Evolutionary conservation across 805 yeast genomes (phyloP).

Genomic region (Candida coleopterorum): DNA sequence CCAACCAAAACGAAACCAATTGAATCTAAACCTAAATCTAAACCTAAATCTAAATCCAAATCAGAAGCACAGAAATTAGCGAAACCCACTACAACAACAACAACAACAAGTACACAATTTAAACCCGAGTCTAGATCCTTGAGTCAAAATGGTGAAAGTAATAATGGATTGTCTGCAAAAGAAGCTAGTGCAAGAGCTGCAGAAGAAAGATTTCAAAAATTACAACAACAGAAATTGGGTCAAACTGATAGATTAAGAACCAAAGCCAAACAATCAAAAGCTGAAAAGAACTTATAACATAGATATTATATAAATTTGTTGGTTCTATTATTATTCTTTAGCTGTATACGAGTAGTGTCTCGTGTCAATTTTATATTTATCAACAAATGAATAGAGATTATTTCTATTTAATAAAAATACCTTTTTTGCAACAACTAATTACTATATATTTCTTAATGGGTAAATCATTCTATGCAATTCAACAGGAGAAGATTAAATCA

Average conservation of each 20-base stretch:
- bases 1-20: background rate
- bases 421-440: no score
- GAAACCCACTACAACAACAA: background rate
- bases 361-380: no score
- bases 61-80: background rate
- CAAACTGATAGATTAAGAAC: constrained; percentile 28
- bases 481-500: constrained; percentile 18
- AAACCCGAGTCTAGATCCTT: constrained; percentile 2
- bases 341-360: no score
- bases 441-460: constrained; percentile 1
- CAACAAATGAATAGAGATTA: no score
- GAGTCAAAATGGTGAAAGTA: background rate
- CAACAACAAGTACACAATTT: background rate
- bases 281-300: background rate
- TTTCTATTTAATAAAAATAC: no score
- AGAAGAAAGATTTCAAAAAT: constrained; percentile 26
- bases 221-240: constrained; percentile 21
- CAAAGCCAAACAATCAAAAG: constrained; percentile 6
- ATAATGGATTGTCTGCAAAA: constrained; percentile 10
- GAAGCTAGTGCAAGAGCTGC: constrained; percentile 40
- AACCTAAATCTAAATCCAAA: background rate
- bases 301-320: no score
- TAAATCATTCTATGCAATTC: constrained; percentile 24
- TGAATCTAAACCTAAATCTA: background rate
- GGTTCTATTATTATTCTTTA: no score